phyloP scores from a whole-genome alignment of 2,329 filamentous ascomycete species.

The Beauveria rudraprayagi region DNA sequence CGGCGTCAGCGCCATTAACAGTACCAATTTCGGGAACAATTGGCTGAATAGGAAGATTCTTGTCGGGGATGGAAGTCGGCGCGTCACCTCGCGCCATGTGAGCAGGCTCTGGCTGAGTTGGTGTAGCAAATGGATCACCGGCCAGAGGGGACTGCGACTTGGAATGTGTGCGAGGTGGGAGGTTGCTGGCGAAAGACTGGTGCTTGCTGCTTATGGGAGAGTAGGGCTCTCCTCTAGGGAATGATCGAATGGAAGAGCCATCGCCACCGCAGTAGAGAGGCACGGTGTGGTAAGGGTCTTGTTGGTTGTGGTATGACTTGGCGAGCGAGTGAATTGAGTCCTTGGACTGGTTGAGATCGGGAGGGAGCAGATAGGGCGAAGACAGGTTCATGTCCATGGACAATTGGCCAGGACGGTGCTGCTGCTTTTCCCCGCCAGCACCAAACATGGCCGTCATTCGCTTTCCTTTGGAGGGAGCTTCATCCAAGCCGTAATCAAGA shows the following conservation, averaged over 20 bases:
- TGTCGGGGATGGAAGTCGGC: slow-evolving; percentile 18
- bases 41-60: slow-evolving; percentile 24
- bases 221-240: slow-evolving; percentile 31
- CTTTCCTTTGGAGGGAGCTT: slow-evolving; percentile 31
- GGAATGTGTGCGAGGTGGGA: slow-evolving; percentile 33
- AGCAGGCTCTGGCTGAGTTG: slow-evolving; percentile 22
- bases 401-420: slow-evolving; percentile 43
- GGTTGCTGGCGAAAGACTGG: slow-evolving; percentile 22
- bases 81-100: slow-evolving; percentile 15
- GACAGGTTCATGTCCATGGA: slow-evolving; percentile 69
- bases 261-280: slow-evolving; percentile 50
- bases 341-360: slow-evolving; percentile 65
- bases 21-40: slow-evolving; percentile 33
- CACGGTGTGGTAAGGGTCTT: slow-evolving; percentile 76
- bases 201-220: slow-evolving; percentile 36
- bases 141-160: slow-evolving; percentile 31
- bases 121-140: slow-evolving; percentile 29
- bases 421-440: slow-evolving; percentile 50
- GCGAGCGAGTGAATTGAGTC: slow-evolving; percentile 85
- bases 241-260: slow-evolving; percentile 46
- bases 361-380: slow-evolving; percentile 90
- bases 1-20: slow-evolving; percentile 19
- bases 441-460: slow-evolving; percentile 26
- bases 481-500: slow-evolving; percentile 79
- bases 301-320: slow-evolving; percentile 61